Percentiles rank a stretch among this genome's conserved stretches.
phyloP scores from a whole-genome alignment of 78 protist species.

The Protostelium mycophagum region DNA sequence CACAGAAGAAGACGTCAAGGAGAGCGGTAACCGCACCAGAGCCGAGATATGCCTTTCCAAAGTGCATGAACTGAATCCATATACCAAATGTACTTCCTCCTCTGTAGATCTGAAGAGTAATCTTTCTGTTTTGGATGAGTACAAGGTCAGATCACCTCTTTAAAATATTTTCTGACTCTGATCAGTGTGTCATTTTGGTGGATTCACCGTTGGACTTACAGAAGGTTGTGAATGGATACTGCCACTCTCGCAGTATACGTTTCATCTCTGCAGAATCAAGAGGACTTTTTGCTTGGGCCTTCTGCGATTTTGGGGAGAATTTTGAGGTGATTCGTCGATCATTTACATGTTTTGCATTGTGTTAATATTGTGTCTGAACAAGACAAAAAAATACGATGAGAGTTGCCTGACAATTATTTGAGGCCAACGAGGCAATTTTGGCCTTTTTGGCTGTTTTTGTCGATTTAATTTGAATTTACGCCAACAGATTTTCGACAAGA shows the following conservation, averaged over 20 bases:
- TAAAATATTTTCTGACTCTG: not conserved
- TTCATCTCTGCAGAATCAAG: slow-evolving; percentile 21
- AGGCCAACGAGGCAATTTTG: no score
- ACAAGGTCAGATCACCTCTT: slow-evolving; percentile 8
- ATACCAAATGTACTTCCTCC: slow-evolving; percentile 22
- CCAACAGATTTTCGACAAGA: slow-evolving; percentile 19
- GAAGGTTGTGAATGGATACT: slow-evolving; percentile 13
- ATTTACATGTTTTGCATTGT: not conserved
- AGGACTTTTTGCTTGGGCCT: slow-evolving; percentile 25
- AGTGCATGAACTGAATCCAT: slow-evolving; percentile 51
- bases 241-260: slow-evolving; percentile 10
- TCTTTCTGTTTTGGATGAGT: not conserved
- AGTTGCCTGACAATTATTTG: no score
- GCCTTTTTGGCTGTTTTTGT: not conserved
- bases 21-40: slow-evolving; percentile 37
- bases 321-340: slow-evolving; percentile 10
- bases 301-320: slow-evolving; percentile 15
- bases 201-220: slow-evolving; percentile 8
- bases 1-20: not conserved
- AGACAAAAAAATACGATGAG: no score
- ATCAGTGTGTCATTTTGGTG: slow-evolving; percentile 46
- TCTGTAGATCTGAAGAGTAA: slow-evolving; percentile 4
- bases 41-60: slow-evolving; percentile 12
- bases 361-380: not conserved
- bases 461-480: not conserved